Evolutionary conservation across 345 rosid genomes (phyloP).

Genomic region (Garcia nutans): DNA sequence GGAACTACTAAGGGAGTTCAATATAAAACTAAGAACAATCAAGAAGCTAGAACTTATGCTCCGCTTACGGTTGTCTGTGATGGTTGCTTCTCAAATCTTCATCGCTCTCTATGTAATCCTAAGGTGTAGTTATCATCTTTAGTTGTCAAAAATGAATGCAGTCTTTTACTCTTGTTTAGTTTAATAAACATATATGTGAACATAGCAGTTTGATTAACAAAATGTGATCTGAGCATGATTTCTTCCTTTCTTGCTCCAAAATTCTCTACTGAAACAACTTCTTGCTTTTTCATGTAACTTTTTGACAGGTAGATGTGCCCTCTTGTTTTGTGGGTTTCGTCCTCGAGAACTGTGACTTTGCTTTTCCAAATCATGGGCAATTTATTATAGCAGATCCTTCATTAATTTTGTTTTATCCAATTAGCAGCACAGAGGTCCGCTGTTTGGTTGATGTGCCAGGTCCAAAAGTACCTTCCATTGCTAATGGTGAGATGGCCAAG

Average conservation of each 20-base stretch:
- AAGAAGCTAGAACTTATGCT: constrained; percentile 16
- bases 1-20: constrained; percentile 19
- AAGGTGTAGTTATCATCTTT: constrained; percentile 5
- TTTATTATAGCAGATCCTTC: constrained; percentile 25
- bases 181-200: neutral
- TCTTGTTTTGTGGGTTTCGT: constrained; percentile 22
- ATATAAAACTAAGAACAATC: constrained; percentile 20
- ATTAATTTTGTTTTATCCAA: constrained; percentile 20
- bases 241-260: neutral
- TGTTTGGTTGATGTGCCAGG: constrained; percentile 26
- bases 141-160: neutral
- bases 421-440: constrained; percentile 25
- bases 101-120: constrained; percentile 19
- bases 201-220: neutral
- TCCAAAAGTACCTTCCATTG: constrained; percentile 22
- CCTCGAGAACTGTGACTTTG: constrained; percentile 21
- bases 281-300: neutral
- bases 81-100: constrained; percentile 24
- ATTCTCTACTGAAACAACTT: neutral
- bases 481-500: constrained; percentile 25
- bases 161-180: neutral
- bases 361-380: constrained; percentile 25
- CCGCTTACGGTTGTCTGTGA: constrained; percentile 24
- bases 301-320: constrained; percentile 22
- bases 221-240: neutral